Conservation (phyloP, 1,284 basidiomycete species). For the Grifola frondosa region DNA sequence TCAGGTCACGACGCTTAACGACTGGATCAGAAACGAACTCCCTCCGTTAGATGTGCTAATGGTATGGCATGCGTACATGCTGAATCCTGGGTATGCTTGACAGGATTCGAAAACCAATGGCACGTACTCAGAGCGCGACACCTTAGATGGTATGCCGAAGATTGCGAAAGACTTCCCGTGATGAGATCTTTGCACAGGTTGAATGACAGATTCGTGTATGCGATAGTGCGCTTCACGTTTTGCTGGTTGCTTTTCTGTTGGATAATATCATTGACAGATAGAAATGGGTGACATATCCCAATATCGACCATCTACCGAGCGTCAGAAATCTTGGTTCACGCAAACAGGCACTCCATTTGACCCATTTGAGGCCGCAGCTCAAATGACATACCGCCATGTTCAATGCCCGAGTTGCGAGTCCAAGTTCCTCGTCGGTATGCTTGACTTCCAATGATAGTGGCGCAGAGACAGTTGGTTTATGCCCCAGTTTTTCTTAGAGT, state of each 20-base stretch:
- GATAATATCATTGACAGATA: too few species aligned
- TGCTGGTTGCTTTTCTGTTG: too few species aligned
- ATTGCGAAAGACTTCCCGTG: conserved; percentile 32
- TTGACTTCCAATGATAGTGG: too few species aligned
- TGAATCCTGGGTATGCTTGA: conserved; percentile 45
- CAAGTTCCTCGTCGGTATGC: too few species aligned
- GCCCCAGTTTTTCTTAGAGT: conserved; percentile 26
- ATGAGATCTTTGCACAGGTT: conserved; percentile 26
- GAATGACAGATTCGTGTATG: conserved; percentile 19
- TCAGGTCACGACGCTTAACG: too few species aligned
- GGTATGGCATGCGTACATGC: conserved; percentile 51
- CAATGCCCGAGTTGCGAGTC: conserved; percentile 39
- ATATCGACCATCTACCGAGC: conserved; percentile 21
- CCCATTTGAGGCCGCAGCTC: conserved; percentile 29
- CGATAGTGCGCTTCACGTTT: conserved; percentile 35
- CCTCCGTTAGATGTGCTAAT: conserved; percentile 49
- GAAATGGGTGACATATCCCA: conserved; percentile 12
- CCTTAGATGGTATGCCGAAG: conserved; percentile 44
- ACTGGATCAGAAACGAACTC: conserved; percentile 28
- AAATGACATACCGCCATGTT: conserved; percentile 24
- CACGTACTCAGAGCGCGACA: too few species aligned
- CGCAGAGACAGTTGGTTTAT: too few species aligned
- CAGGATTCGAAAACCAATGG: too few species aligned
- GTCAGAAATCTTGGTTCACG: conserved; percentile 28
- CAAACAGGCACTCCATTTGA: conserved; percentile 36